Base-by-base conservation (phyloP, 2,329 filamentous ascomycete genomes). In the Epichloe scottii region DNA sequence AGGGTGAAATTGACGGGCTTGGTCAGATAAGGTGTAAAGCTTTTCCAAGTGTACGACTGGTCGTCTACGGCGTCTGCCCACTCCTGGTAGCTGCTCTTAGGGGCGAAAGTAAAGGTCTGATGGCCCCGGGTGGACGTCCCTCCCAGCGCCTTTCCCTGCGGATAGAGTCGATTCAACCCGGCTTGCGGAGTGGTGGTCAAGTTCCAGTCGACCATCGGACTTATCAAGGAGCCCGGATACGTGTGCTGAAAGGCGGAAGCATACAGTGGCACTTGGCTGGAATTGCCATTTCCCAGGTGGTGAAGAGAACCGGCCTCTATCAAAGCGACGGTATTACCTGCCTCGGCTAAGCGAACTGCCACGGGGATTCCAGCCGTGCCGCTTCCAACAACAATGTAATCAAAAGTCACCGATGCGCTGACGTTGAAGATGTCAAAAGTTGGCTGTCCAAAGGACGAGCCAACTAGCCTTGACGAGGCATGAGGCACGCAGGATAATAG, bases 291-390 rank as follows among this genome's bases (percentile, higher is more conserved):
- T 12, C 11, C 15, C 15, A 37, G 10, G 11, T 54, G 43, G 0
- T 49, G 48, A 60, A 50, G 71, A 51, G 54, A 50, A 38, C 61
- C 59, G 5, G 63, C 64, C 48, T 66, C 64, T 17, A 66, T 51
- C 3, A 66, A 59, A 5, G 62, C 63, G n/a, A 66, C 50, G 0
- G 30, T 62, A 51, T 52, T 51, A 3, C 54, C 42, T 30, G 48
- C 35, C 52, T 75, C 70, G 2, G 71, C 69, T 3, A 80, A 63
- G 1, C 73, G 67, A 5, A 70, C 62, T 12, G 72, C 73, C 5
- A 79, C 62, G 2, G 67, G 68, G 14, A 79, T 64, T 15, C 76
- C 76, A n/a, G 74, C 73, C 5, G 74, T 77, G 7, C 76, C 77
- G 33, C 76, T 77, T 34, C 77, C 77, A 23, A 78, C 62, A 51